Percentiles rank a stretch among this genome's conserved stretches.
Evolutionary conservation across 176 grass and related monocot species (phyloP).

Genomic region (Phoenix dactylifera): DNA sequence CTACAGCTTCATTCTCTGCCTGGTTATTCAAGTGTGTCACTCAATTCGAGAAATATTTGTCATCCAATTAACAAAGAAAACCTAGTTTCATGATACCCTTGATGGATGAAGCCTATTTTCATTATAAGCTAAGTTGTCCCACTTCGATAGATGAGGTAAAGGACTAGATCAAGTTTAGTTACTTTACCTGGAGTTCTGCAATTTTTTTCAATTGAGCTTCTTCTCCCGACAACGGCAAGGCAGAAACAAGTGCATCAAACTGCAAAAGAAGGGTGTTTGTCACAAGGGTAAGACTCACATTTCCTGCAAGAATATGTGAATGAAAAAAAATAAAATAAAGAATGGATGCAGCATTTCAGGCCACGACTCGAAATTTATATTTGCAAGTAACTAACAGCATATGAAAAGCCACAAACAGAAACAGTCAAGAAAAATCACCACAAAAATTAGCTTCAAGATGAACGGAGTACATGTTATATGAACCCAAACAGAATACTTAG

Average conservation of each 20-base stretch:
- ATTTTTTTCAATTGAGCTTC: constrained; percentile 80
- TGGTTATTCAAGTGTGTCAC: constrained; percentile 21
- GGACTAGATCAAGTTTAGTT: background rate
- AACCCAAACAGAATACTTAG: no score
- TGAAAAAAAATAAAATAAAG: background rate
- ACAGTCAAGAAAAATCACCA: no score
- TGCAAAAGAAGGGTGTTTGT: constrained; percentile 21
- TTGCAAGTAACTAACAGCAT: no score
- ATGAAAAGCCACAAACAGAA: no score
- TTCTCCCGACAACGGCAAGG: constrained; percentile 71
- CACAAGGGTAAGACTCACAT: background rate
- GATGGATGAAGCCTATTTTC: background rate
- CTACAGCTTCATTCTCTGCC: constrained; percentile 79
- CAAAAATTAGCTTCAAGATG: no score
- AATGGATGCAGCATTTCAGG: no score
- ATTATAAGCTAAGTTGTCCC: background rate
- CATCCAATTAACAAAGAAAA: background rate
- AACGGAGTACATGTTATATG: no score
- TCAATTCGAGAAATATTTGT: background rate
- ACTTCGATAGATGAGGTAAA: background rate
- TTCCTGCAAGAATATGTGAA: background rate
- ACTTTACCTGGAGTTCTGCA: constrained; percentile 62
- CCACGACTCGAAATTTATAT: no score
- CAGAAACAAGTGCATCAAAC: constrained; percentile 81
- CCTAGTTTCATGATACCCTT: background rate